Base-by-base conservation (phyloP, 1,284 basidiomycete genomes). In the Ustilago cynodontis region DNA sequence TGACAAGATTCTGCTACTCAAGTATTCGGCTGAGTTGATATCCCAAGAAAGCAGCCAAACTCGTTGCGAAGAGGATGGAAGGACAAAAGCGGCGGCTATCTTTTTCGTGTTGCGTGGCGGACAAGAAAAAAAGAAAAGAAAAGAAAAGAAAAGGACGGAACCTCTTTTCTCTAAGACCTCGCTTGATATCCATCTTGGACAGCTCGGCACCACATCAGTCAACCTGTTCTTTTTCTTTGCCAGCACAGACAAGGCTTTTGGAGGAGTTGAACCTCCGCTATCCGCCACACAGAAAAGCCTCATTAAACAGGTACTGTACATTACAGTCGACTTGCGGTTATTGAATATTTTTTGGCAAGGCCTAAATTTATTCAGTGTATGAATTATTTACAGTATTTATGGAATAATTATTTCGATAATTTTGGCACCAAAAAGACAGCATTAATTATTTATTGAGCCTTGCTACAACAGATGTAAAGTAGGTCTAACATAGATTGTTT, bases 321-420 rank as follows among this genome's bases (percentile, higher is more conserved):
- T 59, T 55, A 68, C 55, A 41, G 29, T 41, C 35, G 8, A 13
- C 35, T 37, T n/a, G n/a, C n/a, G n/a, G n/a, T n/a, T n/a, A n/a
- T n/a, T n/a, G n/a, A n/a, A n/a, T n/a, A n/a, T n/a, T n/a, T n/a
- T n/a, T n/a, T n/a, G n/a, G n/a, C n/a, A n/a, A n/a, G n/a, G n/a
- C n/a, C n/a, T n/a, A n/a, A n/a, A n/a, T n/a, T n/a, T n/a, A n/a
- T n/a, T n/a, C n/a, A n/a, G n/a, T n/a, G n/a, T n/a, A n/a, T n/a
- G n/a, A n/a, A n/a, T n/a, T n/a, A n/a, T n/a, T n/a, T n/a, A n/a
- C n/a, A n/a, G n/a, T n/a, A n/a, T n/a, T n/a, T n/a, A n/a, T n/a
- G n/a, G n/a, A n/a, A n/a, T n/a, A n/a, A n/a, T n/a, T n/a, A n/a
- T n/a, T n/a, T n/a, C n/a, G n/a, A n/a, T n/a, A n/a, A n/a, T n/a